These are phyloP conservation scores for Sclerotinia nivalis DNA, from an alignment of 2,329 filamentous ascomycete genomes.

Conservation along the genomic window DNA sequence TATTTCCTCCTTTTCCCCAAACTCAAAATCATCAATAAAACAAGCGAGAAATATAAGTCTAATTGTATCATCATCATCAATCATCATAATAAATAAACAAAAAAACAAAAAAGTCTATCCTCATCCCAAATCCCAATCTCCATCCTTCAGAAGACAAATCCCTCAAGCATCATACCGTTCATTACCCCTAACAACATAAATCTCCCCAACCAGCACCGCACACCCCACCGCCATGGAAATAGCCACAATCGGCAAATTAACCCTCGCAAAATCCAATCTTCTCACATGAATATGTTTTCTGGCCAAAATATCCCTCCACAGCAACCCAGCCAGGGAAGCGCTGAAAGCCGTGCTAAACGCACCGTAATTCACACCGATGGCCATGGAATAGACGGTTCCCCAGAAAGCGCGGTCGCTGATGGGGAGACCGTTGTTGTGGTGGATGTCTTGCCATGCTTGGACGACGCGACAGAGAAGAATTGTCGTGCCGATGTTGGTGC, in stretches of 20 bases:
- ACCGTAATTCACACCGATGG: conserved; percentile 72
- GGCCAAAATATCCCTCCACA: conserved; percentile 70
- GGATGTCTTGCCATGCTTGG: conserved; percentile 66
- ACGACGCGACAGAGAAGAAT: conserved; percentile 71
- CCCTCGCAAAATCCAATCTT: conserved; percentile 64
- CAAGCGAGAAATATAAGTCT: background rate
- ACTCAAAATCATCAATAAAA: no score
- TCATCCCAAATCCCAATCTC: background rate
- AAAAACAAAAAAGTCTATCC: background rate
- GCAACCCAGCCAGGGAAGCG: conserved; percentile 67
- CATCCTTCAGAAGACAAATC: background rate
- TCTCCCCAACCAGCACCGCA: conserved; percentile 60
- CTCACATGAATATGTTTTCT: conserved; percentile 68
- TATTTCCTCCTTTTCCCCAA: no score
- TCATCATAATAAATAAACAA: no score
- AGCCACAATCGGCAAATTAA: conserved; percentile 70
- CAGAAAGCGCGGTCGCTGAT: conserved; percentile 69
- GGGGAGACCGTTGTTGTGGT: conserved; percentile 46
- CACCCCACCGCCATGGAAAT: conserved; percentile 67
- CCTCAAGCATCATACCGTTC: conserved; percentile 3
- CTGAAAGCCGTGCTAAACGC: conserved; percentile 73
- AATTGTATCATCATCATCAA: background rate
- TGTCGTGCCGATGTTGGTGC: conserved; percentile 75
- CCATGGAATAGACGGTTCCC: conserved; percentile 75
- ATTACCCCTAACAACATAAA: conserved; percentile 56